phyloP scores from a whole-genome alignment of 805 yeast species.

The Metschnikowia shivogae region DNA sequence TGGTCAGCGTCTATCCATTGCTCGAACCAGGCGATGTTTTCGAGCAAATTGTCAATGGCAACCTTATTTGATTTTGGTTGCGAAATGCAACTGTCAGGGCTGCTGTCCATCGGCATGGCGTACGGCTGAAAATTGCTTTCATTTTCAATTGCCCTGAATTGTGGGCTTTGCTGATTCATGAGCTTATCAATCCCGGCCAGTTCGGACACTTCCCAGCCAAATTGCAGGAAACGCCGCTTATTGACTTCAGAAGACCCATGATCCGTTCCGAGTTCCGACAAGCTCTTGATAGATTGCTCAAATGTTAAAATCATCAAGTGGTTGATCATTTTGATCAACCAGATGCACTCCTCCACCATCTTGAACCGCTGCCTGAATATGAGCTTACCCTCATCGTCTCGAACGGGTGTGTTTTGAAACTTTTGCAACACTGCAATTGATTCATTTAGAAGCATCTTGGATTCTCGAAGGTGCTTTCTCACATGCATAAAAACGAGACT shows the following conservation, averaged over 20 bases:
- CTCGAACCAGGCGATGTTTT: conserved; percentile 53
- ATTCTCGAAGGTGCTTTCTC: conserved; percentile 30
- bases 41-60: conserved; percentile 26
- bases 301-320: conserved; percentile 46
- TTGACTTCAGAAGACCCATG: conserved; percentile 53
- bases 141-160: conserved; percentile 11
- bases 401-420: conserved; percentile 29
- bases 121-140: background rate
- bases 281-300: conserved; percentile 33
- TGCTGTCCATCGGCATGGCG: conserved; percentile 1
- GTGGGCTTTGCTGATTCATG: conserved; percentile 18
- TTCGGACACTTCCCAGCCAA: conserved; percentile 29
- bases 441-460: conserved; percentile 23
- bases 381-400: conserved; percentile 27
- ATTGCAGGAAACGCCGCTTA: conserved; percentile 42
- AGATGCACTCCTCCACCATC: conserved; percentile 59
- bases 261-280: conserved; percentile 45
- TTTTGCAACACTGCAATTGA: conserved; percentile 22
- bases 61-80: conserved; percentile 8
- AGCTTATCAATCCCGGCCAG: conserved; percentile 4
- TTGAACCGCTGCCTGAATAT: conserved; percentile 33
- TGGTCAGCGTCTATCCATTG: conserved; percentile 40
- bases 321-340: conserved; percentile 57
- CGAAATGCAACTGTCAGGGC: conserved; percentile 2
- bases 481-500: conserved; percentile 41